phyloP scores from a whole-genome alignment of 305 asterid species.

The Withania somnifera region DNA sequence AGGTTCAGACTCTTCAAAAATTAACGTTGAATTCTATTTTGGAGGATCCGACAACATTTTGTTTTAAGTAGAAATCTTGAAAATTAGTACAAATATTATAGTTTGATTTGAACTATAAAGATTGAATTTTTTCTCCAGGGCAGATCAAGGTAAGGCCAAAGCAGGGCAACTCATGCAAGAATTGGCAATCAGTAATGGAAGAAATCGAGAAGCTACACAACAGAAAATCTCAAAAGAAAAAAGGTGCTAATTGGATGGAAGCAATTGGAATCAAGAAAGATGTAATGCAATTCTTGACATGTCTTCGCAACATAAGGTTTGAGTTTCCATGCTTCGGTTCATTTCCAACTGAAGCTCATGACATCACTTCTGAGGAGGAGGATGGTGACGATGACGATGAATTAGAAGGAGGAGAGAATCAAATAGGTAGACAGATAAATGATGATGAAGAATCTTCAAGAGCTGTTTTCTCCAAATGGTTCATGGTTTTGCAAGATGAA shows the following conservation, averaged over 20 bases:
- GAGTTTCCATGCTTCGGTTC: constrained; percentile 86
- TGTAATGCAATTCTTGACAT: constrained; percentile 64
- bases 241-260: constrained; percentile 33
- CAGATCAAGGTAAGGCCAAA: constrained; percentile 59
- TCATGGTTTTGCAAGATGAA: constrained; percentile 60
- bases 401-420: neutral
- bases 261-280: constrained; percentile 69
- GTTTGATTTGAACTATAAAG: neutral
- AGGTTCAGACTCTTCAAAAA: neutral
- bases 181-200: constrained; percentile 91
- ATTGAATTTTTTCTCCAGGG: constrained; percentile 16
- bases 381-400: constrained; percentile 33
- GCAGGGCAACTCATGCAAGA: constrained; percentile 42
- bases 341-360: constrained; percentile 33
- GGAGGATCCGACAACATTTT: neutral
- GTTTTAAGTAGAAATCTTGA: neutral
- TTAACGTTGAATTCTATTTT: too few relatives aligned
- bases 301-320: constrained; percentile 52
- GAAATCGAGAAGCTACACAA: constrained; percentile 81
- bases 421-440: neutral
- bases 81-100: too few relatives aligned
- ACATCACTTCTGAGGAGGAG: constrained; percentile 49
- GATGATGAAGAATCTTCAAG: constrained; percentile 18
- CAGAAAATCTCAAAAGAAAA: constrained; percentile 32
- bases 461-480: constrained; percentile 74